Evolutionary conservation across 2,329 filamentous ascomycete species (phyloP).

Genomic region (Calcarisporium arbuscula): DNA sequence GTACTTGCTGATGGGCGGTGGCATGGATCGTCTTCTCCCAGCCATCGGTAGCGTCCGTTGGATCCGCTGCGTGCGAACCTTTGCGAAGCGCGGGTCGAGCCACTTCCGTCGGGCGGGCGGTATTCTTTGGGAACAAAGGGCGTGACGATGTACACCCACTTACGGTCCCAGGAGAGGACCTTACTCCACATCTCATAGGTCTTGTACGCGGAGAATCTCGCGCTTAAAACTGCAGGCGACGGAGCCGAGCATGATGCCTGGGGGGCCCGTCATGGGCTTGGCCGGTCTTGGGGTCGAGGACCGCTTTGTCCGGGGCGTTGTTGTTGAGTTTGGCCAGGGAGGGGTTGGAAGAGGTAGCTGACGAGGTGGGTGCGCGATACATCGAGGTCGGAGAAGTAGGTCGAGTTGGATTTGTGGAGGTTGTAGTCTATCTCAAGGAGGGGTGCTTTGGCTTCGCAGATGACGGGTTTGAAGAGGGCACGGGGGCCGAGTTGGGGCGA

Average conservation of each 20-base stretch:
- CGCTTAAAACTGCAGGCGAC: slow-evolving; percentile 68
- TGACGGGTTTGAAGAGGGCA: slow-evolving; percentile 66
- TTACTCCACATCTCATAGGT: slow-evolving; percentile 68
- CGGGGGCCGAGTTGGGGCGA: slow-evolving; percentile 46
- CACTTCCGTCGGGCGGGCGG: slow-evolving; percentile 49
- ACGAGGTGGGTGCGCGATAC: slow-evolving; percentile 76
- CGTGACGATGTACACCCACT: slow-evolving; percentile 73
- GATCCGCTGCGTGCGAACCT: slow-evolving; percentile 32
- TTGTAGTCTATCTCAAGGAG: slow-evolving; percentile 82
- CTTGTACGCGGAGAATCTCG: slow-evolving; percentile 65
- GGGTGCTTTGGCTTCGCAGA: slow-evolving; percentile 60
- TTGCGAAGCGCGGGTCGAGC: slow-evolving; percentile 40
- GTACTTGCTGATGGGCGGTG: slow-evolving; percentile 70
- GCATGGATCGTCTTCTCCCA: slow-evolving; percentile 63
- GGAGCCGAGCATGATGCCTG: slow-evolving; percentile 63
- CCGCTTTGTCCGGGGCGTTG: slow-evolving; percentile 44
- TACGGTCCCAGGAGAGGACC: slow-evolving; percentile 69
- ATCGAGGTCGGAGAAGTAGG: slow-evolving; percentile 84
- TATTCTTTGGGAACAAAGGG: slow-evolving; percentile 63
- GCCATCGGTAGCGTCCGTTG: slow-evolving; percentile 29
- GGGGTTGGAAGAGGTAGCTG: slow-evolving; percentile 56
- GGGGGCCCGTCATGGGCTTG: slow-evolving; percentile 43
- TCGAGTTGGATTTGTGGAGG: slow-evolving; percentile 75
- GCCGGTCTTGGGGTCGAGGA: slow-evolving; percentile 41
- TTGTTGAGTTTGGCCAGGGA: slow-evolving; percentile 47